Base-by-base conservation (phyloP, 2,329 filamentous ascomycete genomes). In the Fusarium incarnatum region DNA sequence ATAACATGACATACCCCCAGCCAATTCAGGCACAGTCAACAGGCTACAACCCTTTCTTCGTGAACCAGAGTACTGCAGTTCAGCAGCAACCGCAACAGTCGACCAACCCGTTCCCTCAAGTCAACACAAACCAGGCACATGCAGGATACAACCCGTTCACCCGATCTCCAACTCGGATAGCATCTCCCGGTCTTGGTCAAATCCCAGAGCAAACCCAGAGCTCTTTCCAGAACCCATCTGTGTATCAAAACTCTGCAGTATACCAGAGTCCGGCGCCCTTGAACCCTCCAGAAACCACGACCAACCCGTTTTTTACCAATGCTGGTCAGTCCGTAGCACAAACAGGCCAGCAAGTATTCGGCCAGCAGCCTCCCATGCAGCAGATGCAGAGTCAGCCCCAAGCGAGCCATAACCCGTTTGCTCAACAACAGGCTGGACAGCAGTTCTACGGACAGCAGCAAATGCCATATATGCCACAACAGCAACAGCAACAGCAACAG, bases 31-130 rank as follows among this genome's bases (percentile, higher is more conserved):
- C 78, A 20, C 77, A 79, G 62, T 77, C 78, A 37, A 80, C 82
- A 6, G 80, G 80, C 56, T 85, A 86, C 71, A 89, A 89, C 64
- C 86, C 87, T 1, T 88, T 87, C 74, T 79, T 87, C 54, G 71
- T 79, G 16, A 80, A 81, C 23, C 75, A 80, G 27, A 75, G 77
- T 32, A 79, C 77, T 47, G 76, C 67, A 63, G 52, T 73, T 16
- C 77, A 77, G 52, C 74, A 73, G 60, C 80, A 79, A 58, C 72
- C 72, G 34, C 80, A 80, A 58, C 81, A 82, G 44, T 77, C 73
- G 22, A 47, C 56, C 27, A 68, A 63, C 13, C 32, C 59, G 18
- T 65, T 58, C 23, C 74, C 86, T 34, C 76, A 82, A 8, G 67
- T 84, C 7, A 84, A 82, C 58, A 82, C 82, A 5, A 74, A 77